phyloP scores from a whole-genome alignment of 208 protist genomes.

The Trypanosoma melophagium region DNA sequence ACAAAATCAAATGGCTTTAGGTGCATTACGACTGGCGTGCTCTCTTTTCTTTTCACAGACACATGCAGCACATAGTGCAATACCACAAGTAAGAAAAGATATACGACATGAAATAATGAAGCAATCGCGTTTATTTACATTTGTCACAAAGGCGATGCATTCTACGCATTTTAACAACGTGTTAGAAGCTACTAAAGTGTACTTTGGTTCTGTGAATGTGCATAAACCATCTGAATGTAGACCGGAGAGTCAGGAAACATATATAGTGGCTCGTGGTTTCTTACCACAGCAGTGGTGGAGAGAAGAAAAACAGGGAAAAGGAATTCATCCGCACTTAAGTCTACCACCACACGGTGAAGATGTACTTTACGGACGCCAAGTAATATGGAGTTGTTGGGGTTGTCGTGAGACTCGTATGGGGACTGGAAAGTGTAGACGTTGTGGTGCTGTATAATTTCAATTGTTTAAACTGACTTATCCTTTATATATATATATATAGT shows the following conservation, averaged over 20 bases:
- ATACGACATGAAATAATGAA: neutral
- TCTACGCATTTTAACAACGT: constrained; percentile 47
- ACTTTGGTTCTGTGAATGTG: constrained; percentile 46
- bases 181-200: constrained; percentile 23
- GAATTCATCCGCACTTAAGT: constrained; percentile 23
- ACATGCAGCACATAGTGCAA: neutral
- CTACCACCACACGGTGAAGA: constrained; percentile 45
- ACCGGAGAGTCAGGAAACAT: constrained; percentile 50
- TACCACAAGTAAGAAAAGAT: neutral
- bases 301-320: constrained; percentile 10
- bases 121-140: constrained; percentile 8
- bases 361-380: constrained; percentile 12
- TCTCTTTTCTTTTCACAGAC: constrained; percentile 37
- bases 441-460: constrained; percentile 3
- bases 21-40: constrained; percentile 48
- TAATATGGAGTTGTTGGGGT: constrained; percentile 70
- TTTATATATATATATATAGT: neutral
- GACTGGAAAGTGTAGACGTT: constrained; percentile 39
- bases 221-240: constrained; percentile 41
- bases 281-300: neutral
- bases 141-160: constrained; percentile 69
- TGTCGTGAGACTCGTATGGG: constrained; percentile 47
- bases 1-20: constrained; percentile 76
- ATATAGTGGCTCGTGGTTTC: constrained; percentile 53
- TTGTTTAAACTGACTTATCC: too few relatives aligned